These are phyloP conservation scores for Fusarium dlaminii DNA, from an alignment of 2,329 filamentous ascomycete species.

Conservation along the genomic window DNA sequence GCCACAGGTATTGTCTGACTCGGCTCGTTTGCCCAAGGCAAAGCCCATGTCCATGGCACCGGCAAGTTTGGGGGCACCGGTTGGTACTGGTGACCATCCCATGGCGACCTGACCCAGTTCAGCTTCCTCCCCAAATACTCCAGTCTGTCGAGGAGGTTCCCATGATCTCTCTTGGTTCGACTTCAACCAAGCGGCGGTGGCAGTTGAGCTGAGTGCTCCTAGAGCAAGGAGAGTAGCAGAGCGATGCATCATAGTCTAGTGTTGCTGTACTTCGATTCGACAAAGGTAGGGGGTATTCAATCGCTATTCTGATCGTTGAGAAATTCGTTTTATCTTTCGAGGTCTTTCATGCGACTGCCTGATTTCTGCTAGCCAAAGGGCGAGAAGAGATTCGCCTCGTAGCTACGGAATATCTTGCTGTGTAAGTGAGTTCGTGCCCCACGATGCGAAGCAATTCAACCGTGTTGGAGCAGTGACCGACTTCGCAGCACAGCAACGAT, in stretches of 20 bases:
- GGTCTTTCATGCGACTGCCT: neutral
- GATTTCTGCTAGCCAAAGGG: neutral
- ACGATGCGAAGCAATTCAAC: constrained; percentile 20
- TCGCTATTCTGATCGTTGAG: neutral
- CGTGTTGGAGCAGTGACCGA: neutral
- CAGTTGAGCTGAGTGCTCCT: constrained; percentile 38
- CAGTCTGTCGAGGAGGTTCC: constrained; percentile 44
- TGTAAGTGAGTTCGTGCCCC: constrained; percentile 4
- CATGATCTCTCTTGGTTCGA: constrained; percentile 42
- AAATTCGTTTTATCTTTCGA: neutral
- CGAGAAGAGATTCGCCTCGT: neutral
- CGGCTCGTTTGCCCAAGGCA: constrained; percentile 42
- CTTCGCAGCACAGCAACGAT: neutral
- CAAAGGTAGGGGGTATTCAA: neutral
- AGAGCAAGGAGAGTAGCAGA: constrained; percentile 36
- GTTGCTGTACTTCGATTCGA: neutral
- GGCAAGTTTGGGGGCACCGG: constrained; percentile 41
- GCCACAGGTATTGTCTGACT: constrained; percentile 44
- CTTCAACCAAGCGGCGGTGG: constrained; percentile 37
- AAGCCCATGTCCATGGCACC: constrained; percentile 46
- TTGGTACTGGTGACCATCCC: constrained; percentile 47
- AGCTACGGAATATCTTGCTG: neutral
- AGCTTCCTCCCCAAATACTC: constrained; percentile 11
- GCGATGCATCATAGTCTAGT: constrained; percentile 26
- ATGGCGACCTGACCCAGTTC: constrained; percentile 39